phyloP scores from a whole-genome alignment of 1,284 basidiomycete species.

The Mycena sp. region DNA sequence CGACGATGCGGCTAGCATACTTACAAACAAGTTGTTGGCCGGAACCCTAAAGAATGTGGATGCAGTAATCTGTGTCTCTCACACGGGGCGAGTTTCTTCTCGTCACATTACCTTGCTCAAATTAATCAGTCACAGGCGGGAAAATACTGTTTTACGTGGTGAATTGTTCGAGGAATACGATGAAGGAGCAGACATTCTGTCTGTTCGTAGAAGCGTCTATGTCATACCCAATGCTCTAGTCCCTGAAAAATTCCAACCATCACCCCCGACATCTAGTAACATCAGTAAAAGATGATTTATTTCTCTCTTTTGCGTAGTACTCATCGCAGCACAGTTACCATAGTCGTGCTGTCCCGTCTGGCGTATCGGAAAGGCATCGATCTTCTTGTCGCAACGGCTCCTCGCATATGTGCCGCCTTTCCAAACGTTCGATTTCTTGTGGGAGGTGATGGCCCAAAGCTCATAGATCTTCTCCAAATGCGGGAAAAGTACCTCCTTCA shows the following conservation, averaged over 20 bases:
- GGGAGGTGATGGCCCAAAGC: slow-evolving; percentile 95
- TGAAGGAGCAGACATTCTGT: slow-evolving; percentile 51
- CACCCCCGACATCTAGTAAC: slow-evolving; percentile 56
- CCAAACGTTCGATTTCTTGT: slow-evolving; percentile 90
- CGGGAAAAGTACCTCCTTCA: slow-evolving; percentile 90
- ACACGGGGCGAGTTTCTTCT: slow-evolving; percentile 79
- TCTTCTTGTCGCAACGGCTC: slow-evolving; percentile 91
- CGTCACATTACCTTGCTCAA: not conserved
- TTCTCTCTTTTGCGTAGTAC: not conserved
- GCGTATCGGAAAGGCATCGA: slow-evolving; percentile 98
- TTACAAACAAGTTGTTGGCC: slow-evolving; percentile 95
- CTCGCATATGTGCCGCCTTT: slow-evolving; percentile 86
- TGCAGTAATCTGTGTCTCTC: slow-evolving; percentile 95
- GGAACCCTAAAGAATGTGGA: slow-evolving; percentile 92
- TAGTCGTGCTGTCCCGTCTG: slow-evolving; percentile 94
- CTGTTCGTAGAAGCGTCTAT: slow-evolving; percentile 75
- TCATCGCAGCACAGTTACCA: slow-evolving; percentile 73
- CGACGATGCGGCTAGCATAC: slow-evolving; percentile 93
- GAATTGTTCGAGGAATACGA: slow-evolving; percentile 66
- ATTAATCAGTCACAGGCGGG: slow-evolving; percentile 63
- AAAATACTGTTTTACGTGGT: slow-evolving; percentile 94
- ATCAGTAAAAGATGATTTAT: slow-evolving; percentile 55
- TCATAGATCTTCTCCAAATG: slow-evolving; percentile 96
- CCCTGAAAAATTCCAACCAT: slow-evolving; percentile 86
- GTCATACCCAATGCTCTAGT: slow-evolving; percentile 97